A percentile compares a stretch with the other conserved stretches of the same genome.
These are phyloP conservation scores for Castanopsis chinensis DNA, from an alignment of 306 rosid species.

Conservation along the genomic window DNA sequence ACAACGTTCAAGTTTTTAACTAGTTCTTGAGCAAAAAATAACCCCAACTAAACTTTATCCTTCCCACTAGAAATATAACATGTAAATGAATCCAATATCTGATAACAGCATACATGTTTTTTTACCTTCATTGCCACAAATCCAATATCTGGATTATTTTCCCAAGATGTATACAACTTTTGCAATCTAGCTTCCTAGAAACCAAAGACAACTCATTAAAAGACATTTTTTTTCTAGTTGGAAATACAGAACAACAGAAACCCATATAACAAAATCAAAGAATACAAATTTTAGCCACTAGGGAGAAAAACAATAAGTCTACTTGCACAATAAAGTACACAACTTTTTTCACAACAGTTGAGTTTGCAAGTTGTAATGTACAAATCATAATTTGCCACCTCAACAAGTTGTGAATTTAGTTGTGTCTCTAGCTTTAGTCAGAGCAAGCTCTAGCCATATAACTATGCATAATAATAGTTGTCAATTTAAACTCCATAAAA, in stretches of 20 bases:
- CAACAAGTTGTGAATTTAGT: too few relatives aligned
- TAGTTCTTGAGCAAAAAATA: background rate
- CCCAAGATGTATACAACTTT: slow-evolving; percentile 67
- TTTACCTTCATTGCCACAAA: slow-evolving; percentile 74
- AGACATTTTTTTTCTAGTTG: too few relatives aligned
- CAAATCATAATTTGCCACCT: too few relatives aligned
- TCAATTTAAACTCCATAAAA: too few relatives aligned
- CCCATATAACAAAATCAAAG: background rate
- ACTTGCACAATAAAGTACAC: too few relatives aligned
- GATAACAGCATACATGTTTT: background rate
- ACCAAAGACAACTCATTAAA: too few relatives aligned
- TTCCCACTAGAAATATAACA: background rate
- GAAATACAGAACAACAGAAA: background rate
- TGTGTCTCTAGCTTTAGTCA: too few relatives aligned
- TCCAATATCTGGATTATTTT: slow-evolving; percentile 75
- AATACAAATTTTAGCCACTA: background rate
- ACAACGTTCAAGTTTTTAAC: slow-evolving; percentile 2
- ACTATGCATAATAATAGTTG: too few relatives aligned
- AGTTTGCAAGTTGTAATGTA: too few relatives aligned
- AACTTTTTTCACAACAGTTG: too few relatives aligned
- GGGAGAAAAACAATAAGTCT: too few relatives aligned
- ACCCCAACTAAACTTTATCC: background rate
- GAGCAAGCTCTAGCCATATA: too few relatives aligned
- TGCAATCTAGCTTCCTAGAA: slow-evolving; percentile 35
- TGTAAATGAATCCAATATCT: background rate